Percentiles rank a stretch among this genome's conserved stretches.
phyloP scores from a whole-genome alignment of 2,329 filamentous ascomycete genomes.

The Penicillium sp. region DNA sequence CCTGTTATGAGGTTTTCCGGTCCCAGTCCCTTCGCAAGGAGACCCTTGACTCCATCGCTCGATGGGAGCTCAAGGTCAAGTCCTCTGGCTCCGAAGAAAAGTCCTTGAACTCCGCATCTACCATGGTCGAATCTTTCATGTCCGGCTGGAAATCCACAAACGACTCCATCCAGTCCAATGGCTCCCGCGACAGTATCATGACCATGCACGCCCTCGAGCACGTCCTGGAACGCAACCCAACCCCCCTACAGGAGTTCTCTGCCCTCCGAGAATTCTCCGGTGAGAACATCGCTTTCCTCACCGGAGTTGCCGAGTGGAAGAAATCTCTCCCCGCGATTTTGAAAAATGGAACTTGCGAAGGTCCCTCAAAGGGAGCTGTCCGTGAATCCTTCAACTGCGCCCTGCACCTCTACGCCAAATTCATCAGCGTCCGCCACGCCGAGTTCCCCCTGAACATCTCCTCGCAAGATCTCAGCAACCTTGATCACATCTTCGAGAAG shows the following conservation, averaged over 20 bases:
- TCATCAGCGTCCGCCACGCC: constrained; percentile 61
- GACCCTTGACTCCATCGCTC: constrained; percentile 36
- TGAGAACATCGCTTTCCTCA: constrained; percentile 69
- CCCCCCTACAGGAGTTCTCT: constrained; percentile 60
- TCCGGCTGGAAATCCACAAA: constrained; percentile 29
- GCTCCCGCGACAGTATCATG: constrained; percentile 51
- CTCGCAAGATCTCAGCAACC: constrained; percentile 53
- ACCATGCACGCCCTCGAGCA: constrained; percentile 64
- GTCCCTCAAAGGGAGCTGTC: constrained; percentile 27
- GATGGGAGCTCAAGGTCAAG: constrained; percentile 39
- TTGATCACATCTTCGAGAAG: constrained; percentile 58
- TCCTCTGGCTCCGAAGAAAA: constrained; percentile 25
- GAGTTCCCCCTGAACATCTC: constrained; percentile 69
- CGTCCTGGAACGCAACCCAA: constrained; percentile 48
- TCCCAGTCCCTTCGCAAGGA: constrained; percentile 34
- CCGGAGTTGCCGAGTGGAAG: constrained; percentile 60
- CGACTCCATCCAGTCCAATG: constrained; percentile 38
- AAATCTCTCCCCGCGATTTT: constrained; percentile 20
- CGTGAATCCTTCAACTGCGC: constrained; percentile 60
- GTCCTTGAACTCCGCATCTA: constrained; percentile 30
- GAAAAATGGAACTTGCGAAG: constrained; percentile 9
- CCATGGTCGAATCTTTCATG: constrained; percentile 30
- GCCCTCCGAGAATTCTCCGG: constrained; percentile 67
- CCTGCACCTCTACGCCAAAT: constrained; percentile 61
- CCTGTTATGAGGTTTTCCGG: constrained; percentile 57